These are phyloP conservation scores for Gracilariopsis chorda DNA, from an alignment of 23 red algal species.

Conservation along the genomic window DNA sequence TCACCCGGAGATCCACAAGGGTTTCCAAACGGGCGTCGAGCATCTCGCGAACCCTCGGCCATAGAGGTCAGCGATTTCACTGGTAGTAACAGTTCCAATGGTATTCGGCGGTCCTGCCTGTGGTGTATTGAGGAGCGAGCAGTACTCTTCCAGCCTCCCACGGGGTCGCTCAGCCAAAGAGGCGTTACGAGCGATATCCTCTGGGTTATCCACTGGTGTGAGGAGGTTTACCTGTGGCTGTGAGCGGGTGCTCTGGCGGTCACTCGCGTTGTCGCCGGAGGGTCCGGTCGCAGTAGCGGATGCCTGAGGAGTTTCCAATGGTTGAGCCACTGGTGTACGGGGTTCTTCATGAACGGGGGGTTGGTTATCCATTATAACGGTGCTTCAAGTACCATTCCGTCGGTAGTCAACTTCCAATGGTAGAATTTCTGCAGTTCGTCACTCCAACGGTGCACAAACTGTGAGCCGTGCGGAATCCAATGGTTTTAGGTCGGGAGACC, in stretches of 20 bases:
- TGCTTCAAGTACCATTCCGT: background rate
- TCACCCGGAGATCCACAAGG: background rate
- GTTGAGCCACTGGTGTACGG: background rate
- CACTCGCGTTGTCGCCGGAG: background rate
- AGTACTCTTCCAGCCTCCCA: background rate
- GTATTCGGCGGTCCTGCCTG: background rate
- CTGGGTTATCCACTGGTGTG: background rate
- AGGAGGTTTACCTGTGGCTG: background rate
- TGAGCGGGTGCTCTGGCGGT: background rate
- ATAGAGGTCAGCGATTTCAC: background rate
- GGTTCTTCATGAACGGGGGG: background rate
- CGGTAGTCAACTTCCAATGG: background rate
- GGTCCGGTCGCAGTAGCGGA: background rate
- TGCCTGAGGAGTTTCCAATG: background rate
- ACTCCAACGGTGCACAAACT: background rate
- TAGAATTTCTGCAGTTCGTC: background rate
- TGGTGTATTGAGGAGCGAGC: background rate
- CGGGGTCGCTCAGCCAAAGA: background rate
- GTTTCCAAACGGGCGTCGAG: background rate
- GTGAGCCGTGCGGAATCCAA: background rate
- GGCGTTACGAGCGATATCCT: background rate
- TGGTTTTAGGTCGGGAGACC: constrained; percentile 3
- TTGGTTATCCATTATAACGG: background rate
- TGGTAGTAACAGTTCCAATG: background rate
- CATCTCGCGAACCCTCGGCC: background rate